A percentile compares a stretch with the other conserved stretches of the same genome.
phyloP scores from a whole-genome alignment of 768 basidiomycete species.

The Tricholoma furcatifolium region DNA sequence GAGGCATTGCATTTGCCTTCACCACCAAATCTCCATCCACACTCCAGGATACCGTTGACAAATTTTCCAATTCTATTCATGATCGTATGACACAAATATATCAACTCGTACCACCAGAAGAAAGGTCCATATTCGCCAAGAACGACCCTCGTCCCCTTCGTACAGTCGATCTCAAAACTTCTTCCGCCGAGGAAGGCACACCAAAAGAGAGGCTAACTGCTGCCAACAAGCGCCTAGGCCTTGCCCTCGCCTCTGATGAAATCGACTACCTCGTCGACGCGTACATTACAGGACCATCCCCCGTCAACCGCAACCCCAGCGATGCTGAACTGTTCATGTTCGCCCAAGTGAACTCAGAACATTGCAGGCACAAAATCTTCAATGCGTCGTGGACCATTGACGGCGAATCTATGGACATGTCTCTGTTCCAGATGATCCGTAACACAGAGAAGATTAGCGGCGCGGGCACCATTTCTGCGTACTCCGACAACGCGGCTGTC shows the following conservation, averaged over 20 bases:
- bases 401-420: slow-evolving; percentile 55
- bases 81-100: slow-evolving; percentile 97
- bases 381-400: slow-evolving; percentile 97
- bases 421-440: slow-evolving; percentile 95
- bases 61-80: slow-evolving; percentile 72
- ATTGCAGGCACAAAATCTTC: slow-evolving; percentile 99
- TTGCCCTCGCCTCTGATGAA: slow-evolving; percentile 88
- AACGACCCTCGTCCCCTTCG: slow-evolving; percentile 41
- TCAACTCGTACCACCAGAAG: slow-evolving; percentile 55
- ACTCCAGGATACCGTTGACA: slow-evolving; percentile 43
- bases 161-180: slow-evolving; percentile 36
- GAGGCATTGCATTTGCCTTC: slow-evolving; percentile 74
- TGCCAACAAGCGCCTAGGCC: slow-evolving; percentile 84
- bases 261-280: slow-evolving; percentile 90
- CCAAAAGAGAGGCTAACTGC: slow-evolving; percentile 64
- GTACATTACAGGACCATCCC: slow-evolving; percentile 68
- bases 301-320: slow-evolving; percentile 83
- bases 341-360: slow-evolving; percentile 99
- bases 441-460: slow-evolving; percentile 84
- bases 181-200: slow-evolving; percentile 37
- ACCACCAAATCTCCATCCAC: slow-evolving; percentile 39
- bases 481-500: slow-evolving; percentile 98
- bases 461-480: slow-evolving; percentile 88
- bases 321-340: slow-evolving; percentile 99
- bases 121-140: slow-evolving; percentile 57